Percentiles rank a stretch among this genome's conserved stretches.
Conservation (phyloP, 495 filamentous ascomycete genomes). For the Lophiotrema nucula region DNA sequence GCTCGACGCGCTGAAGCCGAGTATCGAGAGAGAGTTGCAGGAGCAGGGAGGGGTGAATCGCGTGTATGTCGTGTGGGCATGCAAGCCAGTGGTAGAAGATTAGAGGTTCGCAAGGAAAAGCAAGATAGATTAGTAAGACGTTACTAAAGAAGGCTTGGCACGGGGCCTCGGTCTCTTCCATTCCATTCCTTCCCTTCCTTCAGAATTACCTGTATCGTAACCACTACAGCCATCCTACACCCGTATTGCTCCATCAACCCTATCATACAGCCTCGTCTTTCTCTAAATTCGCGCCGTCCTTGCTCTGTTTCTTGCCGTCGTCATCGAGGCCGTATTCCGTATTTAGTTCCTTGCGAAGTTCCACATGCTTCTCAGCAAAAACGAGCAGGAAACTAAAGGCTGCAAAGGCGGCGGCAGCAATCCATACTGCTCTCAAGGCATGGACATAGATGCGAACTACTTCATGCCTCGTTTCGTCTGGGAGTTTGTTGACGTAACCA, state of each 20-base stretch:
- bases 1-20: background rate
- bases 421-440: slow-evolving; percentile 32
- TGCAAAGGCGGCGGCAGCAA: slow-evolving; percentile 31
- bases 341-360: slow-evolving; percentile 35
- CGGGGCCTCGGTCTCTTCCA: too few relatives aligned
- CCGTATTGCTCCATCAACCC: too few relatives aligned
- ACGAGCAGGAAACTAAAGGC: slow-evolving; percentile 29
- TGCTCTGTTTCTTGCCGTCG: slow-evolving; percentile 7
- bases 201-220: too few relatives aligned
- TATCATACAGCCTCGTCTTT: too few relatives aligned
- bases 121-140: too few relatives aligned
- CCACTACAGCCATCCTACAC: too few relatives aligned
- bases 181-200: too few relatives aligned
- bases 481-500: background rate
- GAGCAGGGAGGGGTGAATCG: background rate
- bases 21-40: slow-evolving; percentile 1
- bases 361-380: slow-evolving; percentile 38
- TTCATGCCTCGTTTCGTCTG: background rate
- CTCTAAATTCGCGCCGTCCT: too few relatives aligned
- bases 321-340: slow-evolving; percentile 41
- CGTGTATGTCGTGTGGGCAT: background rate
- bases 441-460: slow-evolving; percentile 34
- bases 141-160: too few relatives aligned
- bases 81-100: background rate
- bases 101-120: too few relatives aligned